These are phyloP conservation scores for Tricholoma sp. DNA, from an alignment of 768 basidiomycete species.

Conservation along the genomic window DNA sequence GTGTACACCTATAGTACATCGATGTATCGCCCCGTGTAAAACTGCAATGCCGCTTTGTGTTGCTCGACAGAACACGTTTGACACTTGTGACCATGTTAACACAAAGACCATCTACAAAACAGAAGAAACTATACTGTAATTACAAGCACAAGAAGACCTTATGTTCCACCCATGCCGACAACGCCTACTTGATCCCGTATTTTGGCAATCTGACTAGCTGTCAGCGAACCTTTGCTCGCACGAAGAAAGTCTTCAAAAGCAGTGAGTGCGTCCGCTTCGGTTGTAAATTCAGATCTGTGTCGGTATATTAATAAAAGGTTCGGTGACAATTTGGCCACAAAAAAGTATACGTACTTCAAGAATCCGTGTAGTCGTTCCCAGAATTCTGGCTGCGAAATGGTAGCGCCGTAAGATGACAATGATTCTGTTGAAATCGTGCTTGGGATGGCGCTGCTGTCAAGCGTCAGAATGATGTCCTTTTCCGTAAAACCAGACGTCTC, in stretches of 20 bases:
- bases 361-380: conserved; percentile 71
- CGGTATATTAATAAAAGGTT: neutral
- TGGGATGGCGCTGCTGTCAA: conserved; percentile 47
- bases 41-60: too few relatives aligned
- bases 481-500: conserved; percentile 31
- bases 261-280: conserved; percentile 55
- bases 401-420: conserved; percentile 55
- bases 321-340: neutral
- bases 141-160: conserved; percentile 7
- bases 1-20: too few relatives aligned
- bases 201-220: conserved; percentile 83
- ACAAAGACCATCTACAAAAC: neutral
- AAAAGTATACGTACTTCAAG: conserved; percentile 42
- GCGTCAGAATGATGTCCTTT: conserved; percentile 64
- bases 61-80: too few relatives aligned
- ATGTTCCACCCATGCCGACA: conserved; percentile 84
- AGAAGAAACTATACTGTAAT: neutral
- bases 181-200: conserved; percentile 88
- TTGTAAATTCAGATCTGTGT: conserved; percentile 55
- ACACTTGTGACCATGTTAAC: neutral
- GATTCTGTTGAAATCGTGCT: conserved; percentile 39
- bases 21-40: too few relatives aligned
- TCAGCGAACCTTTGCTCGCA: conserved; percentile 75
- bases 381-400: conserved; percentile 73
- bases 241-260: conserved; percentile 88